These are phyloP conservation scores for Fusarium brevicatenulatum DNA, from an alignment of 2,329 filamentous ascomycete genomes.

Conservation along the genomic window DNA sequence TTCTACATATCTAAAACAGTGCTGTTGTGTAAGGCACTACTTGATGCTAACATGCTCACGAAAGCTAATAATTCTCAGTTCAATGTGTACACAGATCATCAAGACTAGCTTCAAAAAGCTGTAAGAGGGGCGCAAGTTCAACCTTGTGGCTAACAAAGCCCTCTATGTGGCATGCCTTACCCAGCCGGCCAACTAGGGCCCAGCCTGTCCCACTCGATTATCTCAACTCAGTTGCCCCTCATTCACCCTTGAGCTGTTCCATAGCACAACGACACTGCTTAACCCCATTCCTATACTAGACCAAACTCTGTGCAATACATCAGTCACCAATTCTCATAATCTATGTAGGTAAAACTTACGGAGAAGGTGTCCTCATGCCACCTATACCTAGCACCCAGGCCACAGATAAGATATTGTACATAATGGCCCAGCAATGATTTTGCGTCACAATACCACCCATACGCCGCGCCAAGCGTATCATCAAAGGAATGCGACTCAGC, in stretches of 20 bases:
- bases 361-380: not conserved
- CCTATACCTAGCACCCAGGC: not conserved
- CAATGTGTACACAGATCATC: no score
- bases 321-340: not conserved
- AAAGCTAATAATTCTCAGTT: no score
- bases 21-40: no score
- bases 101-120: no score
- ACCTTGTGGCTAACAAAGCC: no score
- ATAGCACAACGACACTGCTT: not conserved
- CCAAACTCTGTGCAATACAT: not conserved
- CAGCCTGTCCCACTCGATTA: not conserved
- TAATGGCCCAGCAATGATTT: not conserved
- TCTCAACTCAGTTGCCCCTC: accelerated
- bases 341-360: accelerated
- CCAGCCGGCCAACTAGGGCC: accelerated
- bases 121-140: no score
- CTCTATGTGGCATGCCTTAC: not conserved
- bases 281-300: not conserved
- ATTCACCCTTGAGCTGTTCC: not conserved
- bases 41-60: no score
- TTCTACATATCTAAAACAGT: no score
- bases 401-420: not conserved
- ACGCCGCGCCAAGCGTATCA: not conserved
- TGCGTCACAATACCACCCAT: not conserved
- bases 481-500: not conserved